A percentile compares a stretch with the other conserved stretches of the same genome.
Conservation (phyloP, 140 eudicot species). For the Bidens hawaiensis region DNA sequence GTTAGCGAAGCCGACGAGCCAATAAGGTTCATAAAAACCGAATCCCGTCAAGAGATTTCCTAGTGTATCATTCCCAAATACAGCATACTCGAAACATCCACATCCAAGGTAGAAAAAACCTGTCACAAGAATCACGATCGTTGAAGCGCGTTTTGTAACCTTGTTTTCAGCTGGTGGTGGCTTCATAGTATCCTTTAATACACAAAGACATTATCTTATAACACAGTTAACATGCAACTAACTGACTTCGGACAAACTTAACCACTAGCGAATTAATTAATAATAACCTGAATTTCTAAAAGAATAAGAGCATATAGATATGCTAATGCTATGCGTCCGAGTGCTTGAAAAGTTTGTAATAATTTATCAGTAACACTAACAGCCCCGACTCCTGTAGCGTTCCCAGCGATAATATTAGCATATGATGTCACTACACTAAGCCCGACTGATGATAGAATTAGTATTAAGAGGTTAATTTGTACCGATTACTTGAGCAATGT, state of each 20-base stretch:
- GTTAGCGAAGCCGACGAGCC: constrained; percentile 18
- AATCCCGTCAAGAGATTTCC: constrained; percentile 26
- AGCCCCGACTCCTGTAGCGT: constrained; percentile 31
- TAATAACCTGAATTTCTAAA: constrained; percentile 46
- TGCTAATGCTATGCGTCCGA: constrained; percentile 68
- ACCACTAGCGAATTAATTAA: no score
- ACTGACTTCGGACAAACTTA: neutral
- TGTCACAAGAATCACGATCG: constrained; percentile 14
- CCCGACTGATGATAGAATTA: neutral
- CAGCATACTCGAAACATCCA: constrained; percentile 24
- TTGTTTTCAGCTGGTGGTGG: constrained; percentile 25
- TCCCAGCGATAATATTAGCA: no score
- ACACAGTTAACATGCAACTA: no score
- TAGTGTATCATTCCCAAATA: constrained; percentile 17
- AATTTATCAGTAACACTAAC: constrained; percentile 26
- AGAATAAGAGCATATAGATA: constrained; percentile 45
- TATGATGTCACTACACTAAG: no score
- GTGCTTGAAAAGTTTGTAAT: constrained; percentile 49
- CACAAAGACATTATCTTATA: neutral
- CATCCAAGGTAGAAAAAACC: constrained; percentile 19
- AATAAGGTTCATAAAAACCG: constrained; percentile 18
- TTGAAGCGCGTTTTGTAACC: constrained; percentile 16
- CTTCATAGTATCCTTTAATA: constrained; percentile 33
- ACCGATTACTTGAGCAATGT: constrained; percentile 53
- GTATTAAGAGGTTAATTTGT: neutral